phyloP scores from a whole-genome alignment of 768 basidiomycete genomes.

The Cystofilobasidium capitatum region DNA sequence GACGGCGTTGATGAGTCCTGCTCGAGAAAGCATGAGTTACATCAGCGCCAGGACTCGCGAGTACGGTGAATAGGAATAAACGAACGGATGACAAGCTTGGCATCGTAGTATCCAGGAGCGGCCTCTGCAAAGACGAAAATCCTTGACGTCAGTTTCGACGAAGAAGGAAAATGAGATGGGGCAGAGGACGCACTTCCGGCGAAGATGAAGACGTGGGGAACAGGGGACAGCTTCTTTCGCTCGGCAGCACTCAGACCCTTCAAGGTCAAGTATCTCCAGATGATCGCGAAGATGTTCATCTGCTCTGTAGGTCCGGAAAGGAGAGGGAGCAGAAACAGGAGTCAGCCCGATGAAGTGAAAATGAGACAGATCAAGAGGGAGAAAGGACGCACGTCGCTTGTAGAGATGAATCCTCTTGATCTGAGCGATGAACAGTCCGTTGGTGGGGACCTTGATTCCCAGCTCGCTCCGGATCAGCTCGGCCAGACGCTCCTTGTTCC shows the following conservation, averaged over 20 bases:
- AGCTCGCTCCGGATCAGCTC: conserved; percentile 39
- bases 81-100: conserved; percentile 56
- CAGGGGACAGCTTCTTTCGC: conserved; percentile 67
- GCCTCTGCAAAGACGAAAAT: conserved; percentile 23
- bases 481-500: conserved; percentile 83
- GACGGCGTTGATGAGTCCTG: conserved; percentile 76
- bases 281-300: conserved; percentile 79
- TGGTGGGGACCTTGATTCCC: conserved; percentile 34
- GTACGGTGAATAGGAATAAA: not conserved
- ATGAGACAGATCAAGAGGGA: not conserved
- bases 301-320: not conserved
- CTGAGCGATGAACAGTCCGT: conserved; percentile 39
- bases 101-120: conserved; percentile 60
- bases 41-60: not conserved
- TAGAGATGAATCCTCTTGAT: conserved; percentile 82
- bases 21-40: not conserved
- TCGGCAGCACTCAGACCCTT: conserved; percentile 70
- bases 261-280: conserved; percentile 66
- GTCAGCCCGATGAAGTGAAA: not conserved
- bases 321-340: not conserved
- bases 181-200: conserved; percentile 54
- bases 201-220: conserved; percentile 78
- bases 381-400: conserved; percentile 48
- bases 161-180: not conserved
- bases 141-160: conserved; percentile 35